Conservation (phyloP, 83 land plant species). For the Picea mariana region DNA sequence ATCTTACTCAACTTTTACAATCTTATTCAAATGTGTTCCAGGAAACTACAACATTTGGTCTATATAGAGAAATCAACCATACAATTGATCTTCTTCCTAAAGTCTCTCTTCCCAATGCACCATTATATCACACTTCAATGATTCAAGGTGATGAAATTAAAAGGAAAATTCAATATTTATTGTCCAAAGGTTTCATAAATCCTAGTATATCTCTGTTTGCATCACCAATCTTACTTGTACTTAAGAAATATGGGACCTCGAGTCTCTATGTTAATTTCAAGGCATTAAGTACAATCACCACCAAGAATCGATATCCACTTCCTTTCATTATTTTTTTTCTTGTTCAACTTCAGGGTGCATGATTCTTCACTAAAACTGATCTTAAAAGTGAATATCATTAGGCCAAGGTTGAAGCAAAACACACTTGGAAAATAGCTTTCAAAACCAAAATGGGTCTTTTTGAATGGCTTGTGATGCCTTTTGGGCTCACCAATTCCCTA, state of each 20-base stretch:
- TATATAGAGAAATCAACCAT: not conserved
- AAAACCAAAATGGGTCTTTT: conserved; percentile 5
- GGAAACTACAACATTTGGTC: too few species aligned
- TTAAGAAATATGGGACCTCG: not conserved
- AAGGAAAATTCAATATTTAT: too few species aligned
- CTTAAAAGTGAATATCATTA: not conserved
- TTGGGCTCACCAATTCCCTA: not conserved
- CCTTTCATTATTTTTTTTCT: not conserved
- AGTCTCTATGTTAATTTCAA: not conserved
- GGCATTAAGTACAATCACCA: not conserved
- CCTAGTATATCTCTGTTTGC: not conserved
- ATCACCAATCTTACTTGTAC: not conserved
- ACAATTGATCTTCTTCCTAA: not conserved
- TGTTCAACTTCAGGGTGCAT: not conserved
- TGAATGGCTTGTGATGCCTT: not conserved
- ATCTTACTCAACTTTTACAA: too few species aligned
- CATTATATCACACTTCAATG: not conserved
- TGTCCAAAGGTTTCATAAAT: not conserved
- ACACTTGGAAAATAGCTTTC: not conserved
- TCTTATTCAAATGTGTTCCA: too few species aligned
- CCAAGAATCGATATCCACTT: not conserved
- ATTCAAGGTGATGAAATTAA: too few species aligned
- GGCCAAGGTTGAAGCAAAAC: not conserved
- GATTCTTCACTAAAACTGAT: not conserved
- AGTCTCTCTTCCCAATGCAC: not conserved